phyloP scores from a whole-genome alignment of 495 filamentous ascomycete genomes.

The Clavariopsis aquatica region DNA sequence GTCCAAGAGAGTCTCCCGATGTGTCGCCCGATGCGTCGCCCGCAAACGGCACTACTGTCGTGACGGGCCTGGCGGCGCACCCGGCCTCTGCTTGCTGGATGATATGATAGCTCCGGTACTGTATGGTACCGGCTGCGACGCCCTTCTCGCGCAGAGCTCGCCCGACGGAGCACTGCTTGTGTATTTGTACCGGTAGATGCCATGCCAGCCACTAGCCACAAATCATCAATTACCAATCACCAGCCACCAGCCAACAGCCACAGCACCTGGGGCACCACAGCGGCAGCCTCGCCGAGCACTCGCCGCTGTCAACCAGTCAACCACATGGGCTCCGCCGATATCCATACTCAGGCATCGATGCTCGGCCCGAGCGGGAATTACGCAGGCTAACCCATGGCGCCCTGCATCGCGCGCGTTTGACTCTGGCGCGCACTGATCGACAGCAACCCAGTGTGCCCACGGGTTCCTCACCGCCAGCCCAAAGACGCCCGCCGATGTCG shows the following conservation, averaged over 20 bases:
- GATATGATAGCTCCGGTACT: too few relatives aligned
- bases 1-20: conserved; percentile 30
- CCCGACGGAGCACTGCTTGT: too few relatives aligned
- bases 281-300: neutral
- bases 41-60: conserved; percentile 18
- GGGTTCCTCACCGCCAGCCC: conserved; percentile 4
- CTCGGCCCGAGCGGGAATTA: neutral
- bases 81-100: too few relatives aligned
- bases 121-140: neutral
- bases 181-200: too few relatives aligned
- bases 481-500: conserved; percentile 7
- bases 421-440: conserved; percentile 12
- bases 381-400: neutral
- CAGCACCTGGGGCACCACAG: neutral
- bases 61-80: too few relatives aligned
- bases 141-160: too few relatives aligned
- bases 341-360: neutral
- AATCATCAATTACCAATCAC: too few relatives aligned
- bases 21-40: too few relatives aligned
- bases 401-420: neutral
- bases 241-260: neutral
- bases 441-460: neutral
- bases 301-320: neutral
- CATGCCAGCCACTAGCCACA: too few relatives aligned
- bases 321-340: neutral